Evolutionary conservation across 1,284 basidiomycete species (phyloP), one percentile per base, ranked within the genome.

Genomic region (Vanrija pseudolonga): DNA sequence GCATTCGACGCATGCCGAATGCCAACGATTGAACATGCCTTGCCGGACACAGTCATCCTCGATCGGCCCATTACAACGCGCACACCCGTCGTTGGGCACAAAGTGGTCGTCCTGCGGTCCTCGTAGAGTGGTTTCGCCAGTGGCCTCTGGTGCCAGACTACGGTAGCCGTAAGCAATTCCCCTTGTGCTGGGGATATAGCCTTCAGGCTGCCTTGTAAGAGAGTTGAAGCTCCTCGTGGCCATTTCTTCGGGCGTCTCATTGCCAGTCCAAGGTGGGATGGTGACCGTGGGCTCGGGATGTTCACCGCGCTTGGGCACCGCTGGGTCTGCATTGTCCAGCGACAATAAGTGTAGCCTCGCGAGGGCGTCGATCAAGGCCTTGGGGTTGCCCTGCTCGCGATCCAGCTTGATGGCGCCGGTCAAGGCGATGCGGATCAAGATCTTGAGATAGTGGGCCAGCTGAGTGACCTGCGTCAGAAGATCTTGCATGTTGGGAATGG

Each of bases 401-500:
- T 98, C 96, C 43, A 99, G 83, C 76, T 91, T 96, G 62, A 99
- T 83, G 3, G 94, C 90, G 18, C 93, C 93, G 0, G 96, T 98
- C 43, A 99, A 80, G 7, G 96, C 94, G 60, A 99, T 98, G 47
- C 95, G 88, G 66, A 99, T 99, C 51, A 98, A 84, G 73, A 99
- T 98, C 80, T 99, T 99, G 73, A 99, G 86, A 76, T 98, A 98
- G 77, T 99, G 95, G 4, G 95, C 95, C 26, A 99, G 82, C 36
- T 96, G 95, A 0, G 96, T 99, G 53, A 99, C 95, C 46, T 98
- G 85, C n/a, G 93, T 91, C 36, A 98, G 84, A 8, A 99, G 81
- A 68, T 98, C 95, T 76, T 97, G 91, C 18, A 94, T 97, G 86
- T 98, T 96, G 37, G 72, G 69, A 20, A 68, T 63, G 11, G 62